Evolutionary conservation across 768 basidiomycete genomes (phyloP), one percentile per base, ranked within the genome.

Genomic region (Tremella mesenterica): DNA sequence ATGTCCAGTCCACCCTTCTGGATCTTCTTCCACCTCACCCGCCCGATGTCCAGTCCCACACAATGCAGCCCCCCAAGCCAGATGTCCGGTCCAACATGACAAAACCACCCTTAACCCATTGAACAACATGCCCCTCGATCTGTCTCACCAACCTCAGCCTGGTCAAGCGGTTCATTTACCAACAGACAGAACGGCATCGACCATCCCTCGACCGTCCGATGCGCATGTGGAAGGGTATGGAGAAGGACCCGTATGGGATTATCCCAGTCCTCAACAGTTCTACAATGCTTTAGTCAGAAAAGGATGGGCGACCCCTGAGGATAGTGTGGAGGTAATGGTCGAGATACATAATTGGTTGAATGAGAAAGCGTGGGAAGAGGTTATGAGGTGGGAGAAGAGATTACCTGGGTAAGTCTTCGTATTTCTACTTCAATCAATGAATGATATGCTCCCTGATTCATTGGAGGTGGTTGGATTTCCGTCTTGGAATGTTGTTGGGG

Each of bases 311-410:
- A 93, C 95, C 1, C 90, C 91, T 0, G 91, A 92, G 73, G 89
- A 96, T 63, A 65, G 59, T 73, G 81, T 96, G 41, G 92, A 91
- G 71, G 88, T 84, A 23, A 95, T 99, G 88, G 95, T 99, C 39
- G 84, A 90, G 56, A 96, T 97, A 30, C 95, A 99, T 71, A 99
- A 99, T 72, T 96, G 92, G 62, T 72, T 99, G 73, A 97, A 99
- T 66, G 95, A 99, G 75, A 79, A 84, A 70, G 95, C 95, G 16
- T 99, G 95, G 95, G 76, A 81, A 48, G 90, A 97, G 74, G 93
- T 99, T 2, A 72, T 88, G 56, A 85, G 81, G 71, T 97, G 95
- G 93, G 95, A 99, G 75, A 81, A 80, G 69, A 77, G 82, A 64
- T 74, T 82, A 59, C 68, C 72, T 16, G 75, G 75, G 86, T 87